Conservation (phyloP, 106 monocot species). For the Agapanthus africanus region DNA sequence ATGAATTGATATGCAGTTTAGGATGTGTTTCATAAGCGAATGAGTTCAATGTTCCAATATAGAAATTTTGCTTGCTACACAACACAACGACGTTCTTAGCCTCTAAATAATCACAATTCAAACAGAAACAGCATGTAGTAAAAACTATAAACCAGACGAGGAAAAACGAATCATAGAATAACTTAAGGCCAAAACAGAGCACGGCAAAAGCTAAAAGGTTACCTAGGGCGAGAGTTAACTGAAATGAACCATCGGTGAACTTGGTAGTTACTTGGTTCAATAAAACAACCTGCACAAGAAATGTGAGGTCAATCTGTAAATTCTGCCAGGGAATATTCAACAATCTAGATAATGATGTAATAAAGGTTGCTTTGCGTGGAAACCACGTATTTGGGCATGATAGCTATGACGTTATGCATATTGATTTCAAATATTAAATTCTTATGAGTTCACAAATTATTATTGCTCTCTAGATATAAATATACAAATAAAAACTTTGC, state of each 20-base stretch:
- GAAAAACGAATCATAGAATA: background rate
- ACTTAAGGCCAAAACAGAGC: background rate
- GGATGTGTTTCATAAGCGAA: background rate
- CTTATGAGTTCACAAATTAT: no score
- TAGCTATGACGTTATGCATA: background rate
- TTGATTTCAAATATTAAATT: background rate
- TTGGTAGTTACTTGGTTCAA: conserved; percentile 88
- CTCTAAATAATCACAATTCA: background rate
- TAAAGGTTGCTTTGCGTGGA: background rate
- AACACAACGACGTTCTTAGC: background rate
- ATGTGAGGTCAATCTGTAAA: conserved; percentile 31
- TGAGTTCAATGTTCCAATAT: background rate
- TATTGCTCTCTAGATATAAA: no score
- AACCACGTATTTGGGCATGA: background rate
- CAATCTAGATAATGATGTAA: background rate
- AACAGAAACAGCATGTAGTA: background rate
- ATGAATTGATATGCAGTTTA: background rate
- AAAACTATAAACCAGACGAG: background rate
- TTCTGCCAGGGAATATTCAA: background rate
- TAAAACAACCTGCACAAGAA: conserved; percentile 55
- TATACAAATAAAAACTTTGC: no score
- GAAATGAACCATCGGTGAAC: conserved; percentile 71
- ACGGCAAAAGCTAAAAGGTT: conserved; percentile 11
- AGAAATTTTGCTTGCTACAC: background rate
- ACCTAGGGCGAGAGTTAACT: conserved; percentile 88